phyloP scores from a whole-genome alignment of 768 basidiomycete genomes.

The Lenzites betulinus region DNA sequence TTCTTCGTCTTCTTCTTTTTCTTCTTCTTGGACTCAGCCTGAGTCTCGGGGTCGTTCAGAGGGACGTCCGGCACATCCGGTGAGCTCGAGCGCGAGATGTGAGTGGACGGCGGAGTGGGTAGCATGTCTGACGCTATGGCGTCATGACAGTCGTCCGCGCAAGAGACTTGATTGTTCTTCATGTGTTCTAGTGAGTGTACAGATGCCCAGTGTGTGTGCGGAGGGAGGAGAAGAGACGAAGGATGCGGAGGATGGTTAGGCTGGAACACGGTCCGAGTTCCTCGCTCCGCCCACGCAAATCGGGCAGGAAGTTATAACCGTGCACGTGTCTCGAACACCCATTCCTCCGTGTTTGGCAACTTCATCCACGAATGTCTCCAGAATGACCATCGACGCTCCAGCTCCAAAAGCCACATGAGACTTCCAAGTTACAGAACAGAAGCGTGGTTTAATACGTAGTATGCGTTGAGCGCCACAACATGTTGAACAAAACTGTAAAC shows the following conservation, averaged over 20 bases:
- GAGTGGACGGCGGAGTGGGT: constrained; percentile 25
- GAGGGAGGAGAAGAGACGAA: not conserved
- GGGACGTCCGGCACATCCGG: constrained; percentile 18
- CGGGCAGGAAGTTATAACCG: not conserved
- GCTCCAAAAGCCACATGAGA: too few species aligned
- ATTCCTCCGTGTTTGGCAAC: not conserved
- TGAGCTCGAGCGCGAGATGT: constrained; percentile 29
- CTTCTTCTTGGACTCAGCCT: constrained; percentile 59
- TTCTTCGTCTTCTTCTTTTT: constrained; percentile 69
- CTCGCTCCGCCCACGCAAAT: not conserved
- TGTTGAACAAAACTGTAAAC: too few species aligned
- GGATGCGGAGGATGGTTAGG: not conserved
- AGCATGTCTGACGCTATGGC: constrained; percentile 2
- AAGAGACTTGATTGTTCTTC: not conserved
- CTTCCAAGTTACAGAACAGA: too few species aligned
- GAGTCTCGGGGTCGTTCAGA: constrained; percentile 28
- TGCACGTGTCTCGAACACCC: constrained; percentile 1
- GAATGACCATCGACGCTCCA: too few species aligned
- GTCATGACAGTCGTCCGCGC: not conserved
- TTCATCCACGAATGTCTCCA: too few species aligned
- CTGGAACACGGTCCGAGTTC: not conserved
- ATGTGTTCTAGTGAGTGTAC: not conserved
- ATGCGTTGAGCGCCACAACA: too few species aligned
- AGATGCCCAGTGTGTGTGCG: not conserved
- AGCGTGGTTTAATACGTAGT: too few species aligned